Evolutionary conservation across 2,329 filamentous ascomycete species (phyloP), one percentile per base, ranked within the genome.

Genomic region (Onygenales sp.): DNA sequence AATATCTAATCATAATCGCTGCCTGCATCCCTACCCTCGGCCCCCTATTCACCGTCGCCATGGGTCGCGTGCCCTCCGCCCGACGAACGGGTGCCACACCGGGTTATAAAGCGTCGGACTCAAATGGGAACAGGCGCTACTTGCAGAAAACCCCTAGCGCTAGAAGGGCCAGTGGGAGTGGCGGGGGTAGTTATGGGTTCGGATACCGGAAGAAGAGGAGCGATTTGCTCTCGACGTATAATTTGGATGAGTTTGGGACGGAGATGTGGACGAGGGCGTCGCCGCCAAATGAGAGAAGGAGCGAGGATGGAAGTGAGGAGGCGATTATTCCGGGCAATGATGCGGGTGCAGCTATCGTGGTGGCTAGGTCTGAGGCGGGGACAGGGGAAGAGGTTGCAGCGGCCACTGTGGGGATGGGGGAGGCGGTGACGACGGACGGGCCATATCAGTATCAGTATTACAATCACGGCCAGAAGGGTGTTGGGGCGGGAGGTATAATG

Each of bases 1-100:
- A 57, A 51, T 57, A 57, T 27, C n/a, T 57, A 27, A 57, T 57
- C 17, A 54, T 57, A 45, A 55, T 57, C 42, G 55, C 54, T 6
- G 53, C 50, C 41, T 57, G 50, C 36, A 57, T 57, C 17, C 55
- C 55, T 7, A 48, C 51, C 7, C 43, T 57, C 7, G 54, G 44
- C 0, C 55, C 55, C 2, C 41, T 55, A 2, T 50, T 52, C 31
- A 55, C 45, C 39, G 31, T 48, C 31, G 21, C 45, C 10, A 38
- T 43, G 32, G 46, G 47, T 9, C 50, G 48, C 48, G 49, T 41
- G 4, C 49, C 51, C 13, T 36, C 41, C 10, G 48, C 44, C 9
- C 39, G 36, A 36, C 10, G 41, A 35, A 32, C 33, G 1, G 21
- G 21, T 17, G 32, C 42, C 17, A 14, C 41, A 33, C n/a, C 47